These are phyloP conservation scores for Talaromyces trachyspermus DNA, from an alignment of 495 filamentous ascomycete genomes.

Conservation along the genomic window DNA sequence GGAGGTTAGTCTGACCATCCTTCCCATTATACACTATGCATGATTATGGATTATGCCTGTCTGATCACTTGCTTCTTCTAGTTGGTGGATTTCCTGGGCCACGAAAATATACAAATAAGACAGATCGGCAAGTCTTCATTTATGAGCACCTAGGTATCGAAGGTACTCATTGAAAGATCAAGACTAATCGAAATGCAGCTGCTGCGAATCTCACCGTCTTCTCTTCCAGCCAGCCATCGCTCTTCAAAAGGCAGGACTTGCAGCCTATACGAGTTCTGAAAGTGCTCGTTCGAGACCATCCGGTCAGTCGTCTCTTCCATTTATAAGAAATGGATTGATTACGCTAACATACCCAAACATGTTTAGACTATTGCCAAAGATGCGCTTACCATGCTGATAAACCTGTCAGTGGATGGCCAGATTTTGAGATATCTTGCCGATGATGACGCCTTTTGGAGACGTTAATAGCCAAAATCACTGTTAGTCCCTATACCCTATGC, in stretches of 20 bases:
- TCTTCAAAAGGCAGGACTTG: slow-evolving; percentile 81
- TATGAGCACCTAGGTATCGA: not conserved
- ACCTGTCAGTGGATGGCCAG: slow-evolving; percentile 72
- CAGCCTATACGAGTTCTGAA: slow-evolving; percentile 81
- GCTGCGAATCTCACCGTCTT: slow-evolving; percentile 81
- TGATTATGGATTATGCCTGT: too few species aligned
- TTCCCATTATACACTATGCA: too few species aligned
- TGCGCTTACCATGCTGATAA: slow-evolving; percentile 88
- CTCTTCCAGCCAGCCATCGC: slow-evolving; percentile 62
- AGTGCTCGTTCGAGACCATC: slow-evolving; percentile 74
- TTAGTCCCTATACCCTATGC: slow-evolving; percentile 57
- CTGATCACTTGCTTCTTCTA: slow-evolving; percentile 26
- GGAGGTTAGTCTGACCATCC: slow-evolving; percentile 10
- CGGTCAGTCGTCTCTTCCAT: slow-evolving; percentile 40
- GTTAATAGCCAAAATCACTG: slow-evolving; percentile 62
- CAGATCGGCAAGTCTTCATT: slow-evolving; percentile 48
- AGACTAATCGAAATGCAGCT: too few species aligned
- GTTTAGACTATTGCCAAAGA: slow-evolving; percentile 77
- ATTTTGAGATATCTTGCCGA: slow-evolving; percentile 63
- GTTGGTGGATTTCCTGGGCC: slow-evolving; percentile 88
- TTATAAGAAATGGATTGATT: not conserved
- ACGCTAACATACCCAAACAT: not conserved
- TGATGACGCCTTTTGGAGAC: slow-evolving; percentile 78
- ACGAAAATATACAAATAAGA: slow-evolving; percentile 80
- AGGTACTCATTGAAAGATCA: not conserved